Conservation (phyloP, 345 rosid genomes). For the Erodium maritimum region DNA sequence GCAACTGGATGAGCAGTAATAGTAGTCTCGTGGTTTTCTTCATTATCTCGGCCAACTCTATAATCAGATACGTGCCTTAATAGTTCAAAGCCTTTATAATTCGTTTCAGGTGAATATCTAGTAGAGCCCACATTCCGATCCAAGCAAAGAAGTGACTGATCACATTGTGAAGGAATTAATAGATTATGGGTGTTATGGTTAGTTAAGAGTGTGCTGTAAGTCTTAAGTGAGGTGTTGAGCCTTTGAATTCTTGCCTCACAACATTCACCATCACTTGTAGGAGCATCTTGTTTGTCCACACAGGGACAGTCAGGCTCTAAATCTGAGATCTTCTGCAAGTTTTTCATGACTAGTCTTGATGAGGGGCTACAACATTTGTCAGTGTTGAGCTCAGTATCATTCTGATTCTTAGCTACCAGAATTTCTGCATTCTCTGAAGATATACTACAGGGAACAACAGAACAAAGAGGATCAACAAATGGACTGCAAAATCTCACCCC, state of each 20-base stretch:
- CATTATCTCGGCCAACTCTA: conserved; percentile 8
- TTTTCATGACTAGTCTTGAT: conserved; percentile 12
- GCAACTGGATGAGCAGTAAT: conserved; percentile 6
- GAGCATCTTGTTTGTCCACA: conserved; percentile 13
- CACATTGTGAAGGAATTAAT: conserved; percentile 9
- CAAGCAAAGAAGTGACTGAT: conserved; percentile 4
- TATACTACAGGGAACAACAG: conserved; percentile 59
- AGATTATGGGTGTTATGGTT: conserved; percentile 9
- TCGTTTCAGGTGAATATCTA: conserved; percentile 7
- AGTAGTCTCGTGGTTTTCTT: conserved; percentile 8
- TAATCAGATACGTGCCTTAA: conserved; percentile 8
- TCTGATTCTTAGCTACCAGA: conserved; percentile 13
- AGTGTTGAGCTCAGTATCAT: conserved; percentile 16
- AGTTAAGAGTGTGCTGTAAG: conserved; percentile 24
- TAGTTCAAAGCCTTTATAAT: conserved; percentile 9
- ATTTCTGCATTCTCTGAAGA: conserved; percentile 23
- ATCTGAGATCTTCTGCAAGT: conserved; percentile 8
- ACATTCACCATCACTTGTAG: conserved; percentile 9
- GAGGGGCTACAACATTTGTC: conserved; percentile 14
- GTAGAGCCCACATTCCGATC: conserved; percentile 8
- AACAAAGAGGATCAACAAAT: conserved; percentile 55
- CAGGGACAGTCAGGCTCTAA: conserved; percentile 9
- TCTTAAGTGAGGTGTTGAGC: conserved; percentile 24
- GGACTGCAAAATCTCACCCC: conserved; percentile 26
- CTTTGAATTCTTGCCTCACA: conserved; percentile 19